These are phyloP conservation scores for Aspergillus persii DNA, from an alignment of 2,329 filamentous ascomycete genomes.

Conservation along the genomic window DNA sequence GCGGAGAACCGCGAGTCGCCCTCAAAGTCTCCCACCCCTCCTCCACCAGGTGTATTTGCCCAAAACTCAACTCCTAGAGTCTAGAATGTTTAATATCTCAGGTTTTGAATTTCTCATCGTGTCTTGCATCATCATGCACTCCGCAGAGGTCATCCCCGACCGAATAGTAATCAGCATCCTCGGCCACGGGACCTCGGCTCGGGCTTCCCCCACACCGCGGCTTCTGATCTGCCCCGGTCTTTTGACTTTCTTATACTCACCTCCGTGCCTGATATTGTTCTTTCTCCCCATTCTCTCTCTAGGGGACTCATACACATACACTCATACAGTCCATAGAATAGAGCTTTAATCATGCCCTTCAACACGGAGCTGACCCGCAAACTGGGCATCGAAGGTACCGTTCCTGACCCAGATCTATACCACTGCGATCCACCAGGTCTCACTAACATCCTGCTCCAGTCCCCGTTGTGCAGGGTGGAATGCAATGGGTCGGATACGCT, in stretches of 20 bases:
- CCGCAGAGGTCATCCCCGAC: background rate
- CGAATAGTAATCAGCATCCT: background rate
- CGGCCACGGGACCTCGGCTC: background rate
- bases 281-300: background rate
- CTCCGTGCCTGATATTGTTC: background rate
- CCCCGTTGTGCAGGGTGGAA: constrained; percentile 51
- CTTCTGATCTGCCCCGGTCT: background rate
- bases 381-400: constrained; percentile 51
- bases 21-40: too few species aligned
- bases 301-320: background rate
- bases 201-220: background rate
- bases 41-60: too few species aligned
- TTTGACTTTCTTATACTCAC: background rate
- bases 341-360: constrained; percentile 55
- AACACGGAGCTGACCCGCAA: constrained; percentile 62
- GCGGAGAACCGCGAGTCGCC: background rate
- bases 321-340: background rate
- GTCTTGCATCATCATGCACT: too few species aligned
- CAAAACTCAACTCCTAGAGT: too few species aligned
- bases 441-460: constrained; percentile 28
- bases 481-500: constrained; percentile 58
- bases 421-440: background rate
- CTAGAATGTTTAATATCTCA: too few species aligned
- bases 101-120: too few species aligned
- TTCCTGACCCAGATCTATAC: background rate